phyloP scores from a whole-genome alignment of 2,329 filamentous ascomycete species.

The Orbilia oligospora region DNA sequence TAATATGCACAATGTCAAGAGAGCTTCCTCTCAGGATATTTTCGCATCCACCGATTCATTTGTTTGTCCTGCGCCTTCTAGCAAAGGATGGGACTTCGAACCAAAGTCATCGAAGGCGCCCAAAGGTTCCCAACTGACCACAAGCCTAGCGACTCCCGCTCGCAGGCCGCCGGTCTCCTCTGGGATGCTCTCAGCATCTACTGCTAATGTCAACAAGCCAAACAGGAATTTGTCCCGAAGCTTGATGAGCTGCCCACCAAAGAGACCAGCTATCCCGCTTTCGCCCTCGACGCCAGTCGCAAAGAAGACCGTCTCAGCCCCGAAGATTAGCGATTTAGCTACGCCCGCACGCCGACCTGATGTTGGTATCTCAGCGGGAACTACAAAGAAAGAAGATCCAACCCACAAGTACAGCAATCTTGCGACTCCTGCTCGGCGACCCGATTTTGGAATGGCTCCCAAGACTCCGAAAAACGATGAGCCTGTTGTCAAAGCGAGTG shows the following conservation, averaged over 20 bases:
- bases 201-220: conserved; percentile 14
- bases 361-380: conserved; percentile 7
- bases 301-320: conserved; percentile 1
- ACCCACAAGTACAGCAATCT: conserved; percentile 14
- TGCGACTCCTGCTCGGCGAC: conserved; percentile 38
- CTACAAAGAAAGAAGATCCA: neutral
- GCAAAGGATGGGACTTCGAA: conserved; percentile 45
- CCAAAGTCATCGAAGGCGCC: conserved; percentile 5
- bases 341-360: conserved; percentile 45
- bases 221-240: conserved; percentile 8
- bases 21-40: conserved; percentile 18
- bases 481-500: neutral
- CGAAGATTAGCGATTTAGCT: conserved; percentile 36
- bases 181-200: conserved; percentile 38
- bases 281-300: conserved; percentile 20
- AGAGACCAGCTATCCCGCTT: conserved; percentile 30
- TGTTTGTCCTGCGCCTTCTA: conserved; percentile 41
- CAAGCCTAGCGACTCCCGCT: conserved; percentile 41
- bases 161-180: conserved; percentile 25
- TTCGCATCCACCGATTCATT: conserved; percentile 44
- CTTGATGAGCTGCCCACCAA: conserved; percentile 51
- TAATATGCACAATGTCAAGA: conserved; percentile 3
- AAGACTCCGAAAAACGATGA: conserved; percentile 31
- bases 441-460: conserved; percentile 5
- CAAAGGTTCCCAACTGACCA: neutral